Percentiles rank a stretch among this genome's conserved stretches.
phyloP scores from a whole-genome alignment of 495 filamentous ascomycete species.

The Penicillium chermesinum region DNA sequence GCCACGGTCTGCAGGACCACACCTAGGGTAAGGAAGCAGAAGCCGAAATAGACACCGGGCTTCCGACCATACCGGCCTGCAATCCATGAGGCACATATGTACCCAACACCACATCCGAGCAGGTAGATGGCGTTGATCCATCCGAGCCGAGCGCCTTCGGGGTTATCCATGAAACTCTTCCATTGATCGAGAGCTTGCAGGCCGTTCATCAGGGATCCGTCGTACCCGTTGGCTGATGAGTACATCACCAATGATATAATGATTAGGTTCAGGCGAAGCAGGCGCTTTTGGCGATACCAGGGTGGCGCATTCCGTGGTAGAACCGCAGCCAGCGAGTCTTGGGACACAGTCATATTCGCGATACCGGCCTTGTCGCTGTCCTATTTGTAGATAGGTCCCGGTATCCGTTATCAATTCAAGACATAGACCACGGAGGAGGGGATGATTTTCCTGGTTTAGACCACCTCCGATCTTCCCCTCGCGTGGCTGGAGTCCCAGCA shows the following conservation, averaged over 20 bases:
- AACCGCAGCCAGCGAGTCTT: neutral
- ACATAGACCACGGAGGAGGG: too few species aligned
- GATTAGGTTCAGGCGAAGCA: conserved; percentile 19
- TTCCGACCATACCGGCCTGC: conserved; percentile 58
- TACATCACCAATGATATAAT: conserved; percentile 17
- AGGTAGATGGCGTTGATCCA: conserved; percentile 57
- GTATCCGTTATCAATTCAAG: too few species aligned
- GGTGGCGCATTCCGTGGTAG: conserved; percentile 8
- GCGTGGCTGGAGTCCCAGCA: too few species aligned
- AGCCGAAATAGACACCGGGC: conserved; percentile 52
- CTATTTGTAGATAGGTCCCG: too few species aligned
- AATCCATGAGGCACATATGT: conserved; percentile 54
- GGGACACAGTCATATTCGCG: neutral
- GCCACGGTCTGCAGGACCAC: conserved; percentile 49
- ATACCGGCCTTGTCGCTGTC: neutral
- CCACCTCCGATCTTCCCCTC: too few species aligned
- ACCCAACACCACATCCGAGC: conserved; percentile 55
- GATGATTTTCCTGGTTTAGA: too few species aligned
- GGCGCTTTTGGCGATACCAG: conserved; percentile 19
- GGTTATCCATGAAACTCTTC: conserved; percentile 37
- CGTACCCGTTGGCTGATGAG: conserved; percentile 23
- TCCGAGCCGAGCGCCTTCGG: conserved; percentile 50
- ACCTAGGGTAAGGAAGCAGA: conserved; percentile 55
- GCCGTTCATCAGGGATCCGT: conserved; percentile 31
- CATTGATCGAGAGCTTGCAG: conserved; percentile 33